phyloP scores from a whole-genome alignment of 139 green algal species.

The Astrephomene gubernaculifera region DNA sequence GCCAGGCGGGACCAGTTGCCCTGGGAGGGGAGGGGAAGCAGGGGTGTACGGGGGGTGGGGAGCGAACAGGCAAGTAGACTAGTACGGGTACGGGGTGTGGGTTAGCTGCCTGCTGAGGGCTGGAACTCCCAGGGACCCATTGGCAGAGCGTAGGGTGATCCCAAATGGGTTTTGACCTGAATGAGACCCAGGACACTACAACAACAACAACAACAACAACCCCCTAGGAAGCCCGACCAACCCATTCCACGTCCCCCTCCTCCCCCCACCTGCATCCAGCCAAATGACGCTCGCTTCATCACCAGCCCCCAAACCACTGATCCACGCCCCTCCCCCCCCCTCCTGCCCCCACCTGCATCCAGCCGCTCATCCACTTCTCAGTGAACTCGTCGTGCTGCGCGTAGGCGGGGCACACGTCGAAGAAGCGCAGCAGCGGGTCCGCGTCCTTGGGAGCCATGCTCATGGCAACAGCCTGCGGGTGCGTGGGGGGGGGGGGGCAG shows the following conservation, averaged over 20 bases:
- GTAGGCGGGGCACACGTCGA: conserved; percentile 63
- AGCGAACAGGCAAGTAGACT: too few species aligned
- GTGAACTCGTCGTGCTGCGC: conserved; percentile 52
- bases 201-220: too few species aligned
- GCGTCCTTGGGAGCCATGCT: conserved; percentile 61
- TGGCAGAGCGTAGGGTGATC: too few species aligned
- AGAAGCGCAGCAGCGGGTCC: conserved; percentile 71
- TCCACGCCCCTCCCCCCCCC: neutral
- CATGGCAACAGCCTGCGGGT: conserved; percentile 60
- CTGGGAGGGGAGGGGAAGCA: neutral
- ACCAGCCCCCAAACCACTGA: neutral
- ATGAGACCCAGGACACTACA: too few species aligned
- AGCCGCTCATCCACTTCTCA: conserved; percentile 54
- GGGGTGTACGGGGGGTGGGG: neutral
- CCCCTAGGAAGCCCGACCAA: too few species aligned
- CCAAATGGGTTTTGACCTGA: too few species aligned
- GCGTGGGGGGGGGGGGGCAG: neutral
- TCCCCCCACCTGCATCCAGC: neutral
- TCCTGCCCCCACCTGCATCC: conserved; percentile 56
- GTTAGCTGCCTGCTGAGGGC: too few species aligned
- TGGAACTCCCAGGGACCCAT: too few species aligned
- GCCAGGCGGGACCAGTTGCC: conserved; percentile 49
- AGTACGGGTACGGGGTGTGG: too few species aligned
- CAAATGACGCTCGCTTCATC: neutral
- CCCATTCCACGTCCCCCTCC: too few species aligned